phyloP scores from a whole-genome alignment of 2,329 filamentous ascomycete genomes.

The Xylariaceae sp. region DNA sequence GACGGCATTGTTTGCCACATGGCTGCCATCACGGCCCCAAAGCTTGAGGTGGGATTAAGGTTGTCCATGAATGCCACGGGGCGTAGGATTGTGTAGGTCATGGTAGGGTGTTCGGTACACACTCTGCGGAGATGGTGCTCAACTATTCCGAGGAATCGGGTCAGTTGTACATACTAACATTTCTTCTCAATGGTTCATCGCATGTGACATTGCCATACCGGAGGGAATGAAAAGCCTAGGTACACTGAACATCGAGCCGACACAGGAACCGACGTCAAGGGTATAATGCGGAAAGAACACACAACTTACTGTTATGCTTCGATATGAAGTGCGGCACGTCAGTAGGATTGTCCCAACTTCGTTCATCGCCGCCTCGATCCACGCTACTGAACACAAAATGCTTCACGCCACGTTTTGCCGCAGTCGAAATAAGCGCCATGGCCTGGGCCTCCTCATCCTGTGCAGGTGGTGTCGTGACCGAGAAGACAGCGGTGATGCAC shows the following conservation, averaged over 20 bases:
- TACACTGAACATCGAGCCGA: not conserved
- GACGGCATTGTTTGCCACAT: conserved; percentile 30
- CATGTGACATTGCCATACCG: not conserved
- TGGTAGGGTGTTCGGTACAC: conserved; percentile 14
- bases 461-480: conserved; percentile 31
- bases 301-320: conserved; percentile 42
- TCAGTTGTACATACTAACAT: not conserved
- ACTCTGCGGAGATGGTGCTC: conserved; percentile 17
- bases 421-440: conserved; percentile 33
- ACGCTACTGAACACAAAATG: conserved; percentile 60
- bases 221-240: not conserved
- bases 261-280: not conserved
- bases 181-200: not conserved
- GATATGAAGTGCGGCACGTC: conserved; percentile 51
- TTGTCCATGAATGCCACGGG: conserved; percentile 41
- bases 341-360: conserved; percentile 46
- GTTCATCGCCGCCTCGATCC: conserved; percentile 55
- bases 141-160: conserved; percentile 1
- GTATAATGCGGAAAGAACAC: not conserved
- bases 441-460: conserved; percentile 35
- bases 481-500: conserved; percentile 31
- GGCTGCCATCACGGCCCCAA: conserved; percentile 32
- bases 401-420: conserved; percentile 40
- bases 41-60: conserved; percentile 31
- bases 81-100: conserved; percentile 37